Base-by-base conservation (phyloP, 805 yeast genomes). In the Candida sakaeoensis region DNA sequence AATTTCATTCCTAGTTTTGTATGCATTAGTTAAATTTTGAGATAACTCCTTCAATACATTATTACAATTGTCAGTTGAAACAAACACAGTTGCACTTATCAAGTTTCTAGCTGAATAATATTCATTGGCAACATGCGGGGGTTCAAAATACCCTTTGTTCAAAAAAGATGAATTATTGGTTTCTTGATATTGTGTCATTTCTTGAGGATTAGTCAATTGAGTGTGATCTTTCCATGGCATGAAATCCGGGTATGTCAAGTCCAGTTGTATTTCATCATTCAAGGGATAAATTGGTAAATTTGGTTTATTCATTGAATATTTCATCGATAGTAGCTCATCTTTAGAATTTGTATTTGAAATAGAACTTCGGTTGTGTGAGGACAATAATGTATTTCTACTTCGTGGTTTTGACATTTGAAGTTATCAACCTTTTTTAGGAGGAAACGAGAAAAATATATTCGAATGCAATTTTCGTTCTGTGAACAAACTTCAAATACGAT, bases 121-220 rank as follows among this genome's bases (percentile, higher is more conserved):
- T 57, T 87, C 95, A 53, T 82, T 69, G 2, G 81, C 66, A 18
- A 73, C 74, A 8, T 73, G 61, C 2, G 89, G 81, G 1, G 78
- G 62, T 50, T 85, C 88, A 42, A 72, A 73, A 48, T 72, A 79
- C 6, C 96, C 96, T 50, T 82, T 79, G 47, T 82, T 87, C 31
- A 86, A 64, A 52, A 73, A 63, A 15, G 61, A 48, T 1, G 63
- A 68, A 24, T 66, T 72, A 36, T 73, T 68, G 51, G 82, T 72
- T 18, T 77, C 57, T 3, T 61, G 67, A 47, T 77, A 80, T 43
- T 82, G 88, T 8, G 65, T 66, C 8, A 67, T 46, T 8, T 49
- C 33, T 19, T 50, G 36, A 8, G 44, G 52, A 10, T 54, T 52
- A 2, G 57, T 49, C 28, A 61, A 44, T 21, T 52, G 51, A n/a